Conservation (phyloP, 352 stramenopile species). For the Phytopythium litorale region DNA sequence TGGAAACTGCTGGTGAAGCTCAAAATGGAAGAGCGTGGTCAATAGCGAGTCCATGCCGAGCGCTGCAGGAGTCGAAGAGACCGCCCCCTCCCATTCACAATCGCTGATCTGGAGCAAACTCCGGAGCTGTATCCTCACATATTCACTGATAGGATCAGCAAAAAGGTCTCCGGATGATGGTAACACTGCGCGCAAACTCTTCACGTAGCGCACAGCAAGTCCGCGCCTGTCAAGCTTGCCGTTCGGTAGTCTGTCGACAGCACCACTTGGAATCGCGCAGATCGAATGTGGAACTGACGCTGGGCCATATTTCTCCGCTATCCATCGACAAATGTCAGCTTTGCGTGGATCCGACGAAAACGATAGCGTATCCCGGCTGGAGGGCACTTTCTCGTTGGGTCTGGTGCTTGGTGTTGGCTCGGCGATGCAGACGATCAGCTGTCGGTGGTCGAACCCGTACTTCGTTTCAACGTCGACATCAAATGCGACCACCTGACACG, state of each 20-base stretch:
- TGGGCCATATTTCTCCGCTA: slow-evolving; percentile 23
- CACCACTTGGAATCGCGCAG: slow-evolving; percentile 8
- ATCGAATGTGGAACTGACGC: slow-evolving; percentile 27
- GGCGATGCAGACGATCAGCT: slow-evolving; percentile 20
- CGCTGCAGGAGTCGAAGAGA: slow-evolving; percentile 25
- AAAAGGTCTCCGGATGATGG: not conserved
- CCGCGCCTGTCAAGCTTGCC: slow-evolving; percentile 38
- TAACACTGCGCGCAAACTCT: no score
- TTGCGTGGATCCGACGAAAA: slow-evolving; percentile 11
- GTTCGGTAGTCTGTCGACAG: slow-evolving; percentile 22
- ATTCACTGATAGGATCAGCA: not conserved
- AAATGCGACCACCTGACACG: slow-evolving; percentile 18
- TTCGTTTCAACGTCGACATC: slow-evolving; percentile 11
- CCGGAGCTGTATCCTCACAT: not conserved
- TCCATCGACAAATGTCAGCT: slow-evolving; percentile 21
- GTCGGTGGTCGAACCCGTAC: slow-evolving; percentile 10
- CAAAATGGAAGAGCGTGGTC: slow-evolving; percentile 40
- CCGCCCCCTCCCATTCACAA: not conserved
- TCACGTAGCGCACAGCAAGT: slow-evolving; percentile 15
- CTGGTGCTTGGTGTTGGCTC: not conserved
- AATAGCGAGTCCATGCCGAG: slow-evolving; percentile 53
- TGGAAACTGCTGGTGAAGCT: slow-evolving; percentile 24
- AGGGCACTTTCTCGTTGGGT: no score
- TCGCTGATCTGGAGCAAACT: not conserved
- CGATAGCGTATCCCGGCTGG: not conserved